Evolutionary conservation across 495 filamentous ascomycete species (phyloP), one percentile per base, ranked within the genome.

Genomic region (Talaromyces nanjingensis): DNA sequence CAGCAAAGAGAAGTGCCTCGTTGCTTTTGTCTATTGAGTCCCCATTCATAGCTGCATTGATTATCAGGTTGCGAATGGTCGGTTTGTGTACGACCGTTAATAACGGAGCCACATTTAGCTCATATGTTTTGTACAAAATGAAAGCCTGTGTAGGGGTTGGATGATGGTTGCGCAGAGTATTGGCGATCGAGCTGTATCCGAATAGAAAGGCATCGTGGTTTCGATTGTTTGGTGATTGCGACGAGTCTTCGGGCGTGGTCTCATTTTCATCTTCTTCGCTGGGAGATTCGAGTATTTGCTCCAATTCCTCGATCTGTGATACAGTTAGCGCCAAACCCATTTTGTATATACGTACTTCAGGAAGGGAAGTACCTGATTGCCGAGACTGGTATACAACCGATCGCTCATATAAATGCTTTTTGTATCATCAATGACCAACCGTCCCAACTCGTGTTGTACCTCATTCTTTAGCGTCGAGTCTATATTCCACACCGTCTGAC

Each of bases 341-440:
- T 27, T 27, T 2, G 1, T 27, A 27, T 20, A 24, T 29, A n/a
- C n/a, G n/a, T n/a, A 27, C n/a, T 18, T 29, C 33, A 45, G 33
- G 20, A 20, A 33, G 18, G 12, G 24, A 63, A 70, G 59, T 71
- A 91, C 91, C 84, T 97, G 91, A 64, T 93, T 90, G 58, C 87
- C 90, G 53, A 97, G 78, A 65, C 84, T 91, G n/a, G 89, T 86
- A 93, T 92, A 97, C 59, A 96, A 90, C 16, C 86, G 87, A 74
- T 88, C 93, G 72, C 90, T 93, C 64, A 97, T 88, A 75, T 97
- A 97, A 70, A 91, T 81, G 67, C 87, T 90, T 66, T 84, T 86
- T 3, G 88, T 88, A 68, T 96, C 89, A 64, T 90, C 91, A 55
- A 97, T 82, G 1, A 96, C 89, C 67, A 98, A 72, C 59, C 92